A percentile compares a stretch with the other conserved stretches of the same genome.
Evolutionary conservation across 129 eudicot species (phyloP).

Genomic region (Pulicaria dysenterica): DNA sequence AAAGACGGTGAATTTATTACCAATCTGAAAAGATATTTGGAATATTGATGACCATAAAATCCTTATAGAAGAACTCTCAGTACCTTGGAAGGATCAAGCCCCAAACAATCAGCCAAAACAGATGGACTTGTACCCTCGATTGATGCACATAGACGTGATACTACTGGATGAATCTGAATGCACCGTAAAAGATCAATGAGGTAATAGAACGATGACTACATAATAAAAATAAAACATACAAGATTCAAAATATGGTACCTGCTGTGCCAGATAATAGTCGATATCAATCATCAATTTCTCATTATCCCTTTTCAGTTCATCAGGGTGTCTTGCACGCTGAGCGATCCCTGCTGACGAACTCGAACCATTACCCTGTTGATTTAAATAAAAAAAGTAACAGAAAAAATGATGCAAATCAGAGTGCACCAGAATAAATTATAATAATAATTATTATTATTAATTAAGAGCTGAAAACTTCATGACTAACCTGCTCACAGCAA

Average conservation of each 20-base stretch:
- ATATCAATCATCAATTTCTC: constrained; percentile 87
- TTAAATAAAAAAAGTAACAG: neutral
- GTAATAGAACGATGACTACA: neutral
- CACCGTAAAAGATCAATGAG: constrained; percentile 17
- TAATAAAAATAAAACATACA: constrained; percentile 1
- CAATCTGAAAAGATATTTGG: neutral
- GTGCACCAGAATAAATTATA: neutral
- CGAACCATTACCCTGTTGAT: constrained; percentile 64
- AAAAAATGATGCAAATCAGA: neutral
- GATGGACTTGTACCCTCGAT: constrained; percentile 98
- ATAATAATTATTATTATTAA: neutral
- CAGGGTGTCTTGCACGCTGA: constrained; percentile 99
- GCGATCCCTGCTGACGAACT: constrained; percentile 79
- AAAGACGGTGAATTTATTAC: constrained; percentile 12
- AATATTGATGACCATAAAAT: neutral
- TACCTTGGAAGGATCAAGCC: constrained; percentile 98
- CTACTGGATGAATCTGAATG: constrained; percentile 95
- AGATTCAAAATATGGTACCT: constrained; percentile 41
- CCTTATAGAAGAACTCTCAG: constrained; percentile 11
- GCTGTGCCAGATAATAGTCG: constrained; percentile 94
- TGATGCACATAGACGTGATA: constrained; percentile 96
- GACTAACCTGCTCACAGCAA: constrained; percentile 92
- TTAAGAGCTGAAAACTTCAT: neutral
- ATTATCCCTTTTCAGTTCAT: constrained; percentile 76
- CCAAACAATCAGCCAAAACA: constrained; percentile 92